A percentile compares a stretch with the other conserved stretches of the same genome.
phyloP scores from a whole-genome alignment of 2,329 filamentous ascomycete species.

The Cercospora sp. region DNA sequence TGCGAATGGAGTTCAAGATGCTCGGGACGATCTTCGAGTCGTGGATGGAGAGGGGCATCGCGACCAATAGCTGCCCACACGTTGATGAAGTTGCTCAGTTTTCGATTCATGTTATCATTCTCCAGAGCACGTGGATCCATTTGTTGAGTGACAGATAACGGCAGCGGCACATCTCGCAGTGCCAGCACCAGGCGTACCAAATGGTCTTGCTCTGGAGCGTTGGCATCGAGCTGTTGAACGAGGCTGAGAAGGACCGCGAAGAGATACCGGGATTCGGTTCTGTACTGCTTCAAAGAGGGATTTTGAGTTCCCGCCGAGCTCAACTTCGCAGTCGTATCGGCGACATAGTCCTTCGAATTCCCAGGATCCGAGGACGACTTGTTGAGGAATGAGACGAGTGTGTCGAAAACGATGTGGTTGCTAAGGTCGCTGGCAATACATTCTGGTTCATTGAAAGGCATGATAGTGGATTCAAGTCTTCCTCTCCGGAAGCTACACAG shows the following conservation, averaged over 20 bases:
- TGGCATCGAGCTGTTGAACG: not conserved
- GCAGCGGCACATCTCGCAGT: not conserved
- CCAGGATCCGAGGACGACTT: not conserved
- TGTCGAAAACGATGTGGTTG: not conserved
- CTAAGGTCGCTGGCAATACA: not conserved
- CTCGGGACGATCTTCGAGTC: not conserved
- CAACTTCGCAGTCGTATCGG: not conserved
- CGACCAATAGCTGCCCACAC: too few species aligned
- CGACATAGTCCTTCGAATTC: not conserved
- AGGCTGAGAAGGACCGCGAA: not conserved
- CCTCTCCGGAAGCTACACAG: too few species aligned
- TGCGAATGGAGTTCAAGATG: not conserved
- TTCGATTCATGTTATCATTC: too few species aligned
- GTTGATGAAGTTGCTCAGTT: too few species aligned
- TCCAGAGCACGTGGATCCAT: too few species aligned
- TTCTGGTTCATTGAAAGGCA: not conserved
- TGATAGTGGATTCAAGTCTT: too few species aligned
- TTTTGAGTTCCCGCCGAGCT: not conserved
- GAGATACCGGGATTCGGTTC: not conserved
- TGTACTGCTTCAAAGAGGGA: not conserved
- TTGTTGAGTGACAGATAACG: too few species aligned
- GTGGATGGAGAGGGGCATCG: conserved; percentile 1
- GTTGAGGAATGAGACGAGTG: not conserved
- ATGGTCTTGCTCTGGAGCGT: not conserved
- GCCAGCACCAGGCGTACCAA: not conserved